Conservation (phyloP, 148 eudicot genomes). For the Camellia japonica region DNA sequence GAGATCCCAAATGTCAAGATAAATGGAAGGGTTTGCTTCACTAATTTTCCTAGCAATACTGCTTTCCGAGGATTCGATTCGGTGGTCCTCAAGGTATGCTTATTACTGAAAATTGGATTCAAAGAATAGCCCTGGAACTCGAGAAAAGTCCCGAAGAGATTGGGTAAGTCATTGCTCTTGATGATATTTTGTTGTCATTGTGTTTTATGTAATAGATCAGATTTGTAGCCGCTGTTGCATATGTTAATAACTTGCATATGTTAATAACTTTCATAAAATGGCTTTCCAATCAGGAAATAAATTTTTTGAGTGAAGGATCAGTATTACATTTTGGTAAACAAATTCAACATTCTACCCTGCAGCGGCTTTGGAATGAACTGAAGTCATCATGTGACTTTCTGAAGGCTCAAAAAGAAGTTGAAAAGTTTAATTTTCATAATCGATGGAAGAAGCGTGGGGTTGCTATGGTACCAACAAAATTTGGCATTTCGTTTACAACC, state of each 20-base stretch:
- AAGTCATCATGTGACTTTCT: too few relatives aligned
- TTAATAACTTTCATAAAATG: neutral
- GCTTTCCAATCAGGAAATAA: slow-evolving; percentile 60
- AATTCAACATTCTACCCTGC: too few relatives aligned
- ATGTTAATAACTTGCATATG: neutral
- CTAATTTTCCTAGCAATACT: slow-evolving; percentile 90
- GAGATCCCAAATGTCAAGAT: slow-evolving; percentile 82
- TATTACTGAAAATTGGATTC: slow-evolving; percentile 93
- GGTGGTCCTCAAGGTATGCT: slow-evolving; percentile 99
- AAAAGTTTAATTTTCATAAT: too few relatives aligned
- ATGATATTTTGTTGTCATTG: neutral
- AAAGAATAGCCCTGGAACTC: slow-evolving; percentile 87
- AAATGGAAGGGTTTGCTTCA: slow-evolving; percentile 87
- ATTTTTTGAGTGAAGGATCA: slow-evolving; percentile 29
- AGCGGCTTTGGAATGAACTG: too few relatives aligned
- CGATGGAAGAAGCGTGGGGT: too few relatives aligned
- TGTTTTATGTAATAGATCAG: neutral
- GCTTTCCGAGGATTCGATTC: slow-evolving; percentile 97
- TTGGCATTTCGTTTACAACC: too few relatives aligned
- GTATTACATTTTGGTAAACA: too few relatives aligned
- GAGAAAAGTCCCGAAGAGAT: slow-evolving; percentile 83
- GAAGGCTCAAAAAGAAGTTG: too few relatives aligned
- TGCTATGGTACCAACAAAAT: too few relatives aligned
- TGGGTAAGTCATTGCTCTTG: slow-evolving; percentile 40
- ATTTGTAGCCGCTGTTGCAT: neutral